Conservation (phyloP, 768 basidiomycete genomes). For the Phlebiopsis flavidoalba region DNA sequence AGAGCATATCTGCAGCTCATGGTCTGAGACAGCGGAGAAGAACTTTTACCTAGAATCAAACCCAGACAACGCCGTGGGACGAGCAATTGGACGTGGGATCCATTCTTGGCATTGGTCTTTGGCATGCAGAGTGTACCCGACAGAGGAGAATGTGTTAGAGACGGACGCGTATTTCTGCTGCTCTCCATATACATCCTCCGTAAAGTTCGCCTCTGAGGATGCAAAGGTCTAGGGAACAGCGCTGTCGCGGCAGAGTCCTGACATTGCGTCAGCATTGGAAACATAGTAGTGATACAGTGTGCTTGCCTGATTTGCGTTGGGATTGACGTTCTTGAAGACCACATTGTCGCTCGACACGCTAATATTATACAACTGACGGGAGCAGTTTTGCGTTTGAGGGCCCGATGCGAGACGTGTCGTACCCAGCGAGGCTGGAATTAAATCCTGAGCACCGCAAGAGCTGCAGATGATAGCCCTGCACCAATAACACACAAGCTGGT, state of each 20-base stretch:
- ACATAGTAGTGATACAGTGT: background rate
- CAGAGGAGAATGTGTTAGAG: conserved; percentile 10
- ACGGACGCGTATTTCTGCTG: conserved; percentile 1
- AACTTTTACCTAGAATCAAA: conserved; percentile 14
- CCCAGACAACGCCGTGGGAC: conserved; percentile 15
- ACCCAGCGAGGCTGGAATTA: conserved; percentile 1
- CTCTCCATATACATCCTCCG: conserved; percentile 7
- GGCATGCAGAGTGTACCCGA: conserved; percentile 18
- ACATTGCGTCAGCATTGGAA: background rate
- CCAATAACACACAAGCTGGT: background rate
- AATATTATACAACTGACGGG: conserved; percentile 6
- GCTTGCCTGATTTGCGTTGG: conserved; percentile 10
- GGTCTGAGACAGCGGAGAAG: background rate
- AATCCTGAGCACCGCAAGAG: background rate
- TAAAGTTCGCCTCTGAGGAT: conserved; percentile 9
- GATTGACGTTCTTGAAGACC: conserved; percentile 9
- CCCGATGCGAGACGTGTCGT: conserved; percentile 13
- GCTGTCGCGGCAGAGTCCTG: conserved; percentile 11
- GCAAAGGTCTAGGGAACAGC: conserved; percentile 9
- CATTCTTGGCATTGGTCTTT: conserved; percentile 10
- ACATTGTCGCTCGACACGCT: conserved; percentile 13
- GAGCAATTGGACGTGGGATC: conserved; percentile 11
- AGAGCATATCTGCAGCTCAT: background rate
- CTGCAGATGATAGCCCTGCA: background rate
- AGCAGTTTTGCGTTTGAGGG: conserved; percentile 12